Percentiles rank a stretch among this genome's conserved stretches.
Evolutionary conservation across 1,284 basidiomycete genomes (phyloP).

Genomic region (Trametes pubescens): DNA sequence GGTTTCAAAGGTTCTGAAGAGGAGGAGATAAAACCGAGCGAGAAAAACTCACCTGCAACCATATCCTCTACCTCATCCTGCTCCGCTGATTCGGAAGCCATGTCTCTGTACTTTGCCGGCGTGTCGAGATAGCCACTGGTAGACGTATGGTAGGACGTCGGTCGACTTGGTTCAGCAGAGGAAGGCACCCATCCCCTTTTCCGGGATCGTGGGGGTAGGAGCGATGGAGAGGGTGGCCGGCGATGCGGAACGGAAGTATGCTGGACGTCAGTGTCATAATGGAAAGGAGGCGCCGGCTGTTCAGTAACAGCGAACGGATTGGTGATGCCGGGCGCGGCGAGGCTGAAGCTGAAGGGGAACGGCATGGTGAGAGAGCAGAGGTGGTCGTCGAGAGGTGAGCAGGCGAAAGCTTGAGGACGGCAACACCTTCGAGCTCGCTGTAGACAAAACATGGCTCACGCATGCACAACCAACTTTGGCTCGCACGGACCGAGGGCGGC

Average conservation of each 20-base stretch:
- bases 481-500: constrained; percentile 7
- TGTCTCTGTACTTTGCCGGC: constrained; percentile 66
- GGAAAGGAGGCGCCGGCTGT: constrained; percentile 38
- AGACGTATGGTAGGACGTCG: constrained; percentile 58
- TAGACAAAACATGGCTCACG: constrained; percentile 20
- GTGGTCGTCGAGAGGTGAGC: constrained; percentile 12
- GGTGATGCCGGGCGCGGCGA: constrained; percentile 65
- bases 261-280: constrained; percentile 20
- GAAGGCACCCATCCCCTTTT: constrained; percentile 79
- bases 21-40: neutral
- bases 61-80: constrained; percentile 53
- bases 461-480: constrained; percentile 14
- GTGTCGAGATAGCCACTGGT: constrained; percentile 71
- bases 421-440: constrained; percentile 26
- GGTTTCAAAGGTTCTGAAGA: neutral
- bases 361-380: constrained; percentile 47
- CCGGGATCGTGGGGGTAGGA: constrained; percentile 50
- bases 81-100: constrained; percentile 45
- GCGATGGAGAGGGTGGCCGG: constrained; percentile 40
- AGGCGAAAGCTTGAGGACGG: constrained; percentile 23
- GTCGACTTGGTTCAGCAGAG: constrained; percentile 59
- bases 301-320: constrained; percentile 60
- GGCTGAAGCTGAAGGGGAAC: constrained; percentile 73
- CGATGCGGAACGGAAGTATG: constrained; percentile 30
- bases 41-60: constrained; percentile 54